These are phyloP conservation scores for Microascus cirrosus DNA, from an alignment of 2,329 filamentous ascomycete genomes.

Conservation along the genomic window DNA sequence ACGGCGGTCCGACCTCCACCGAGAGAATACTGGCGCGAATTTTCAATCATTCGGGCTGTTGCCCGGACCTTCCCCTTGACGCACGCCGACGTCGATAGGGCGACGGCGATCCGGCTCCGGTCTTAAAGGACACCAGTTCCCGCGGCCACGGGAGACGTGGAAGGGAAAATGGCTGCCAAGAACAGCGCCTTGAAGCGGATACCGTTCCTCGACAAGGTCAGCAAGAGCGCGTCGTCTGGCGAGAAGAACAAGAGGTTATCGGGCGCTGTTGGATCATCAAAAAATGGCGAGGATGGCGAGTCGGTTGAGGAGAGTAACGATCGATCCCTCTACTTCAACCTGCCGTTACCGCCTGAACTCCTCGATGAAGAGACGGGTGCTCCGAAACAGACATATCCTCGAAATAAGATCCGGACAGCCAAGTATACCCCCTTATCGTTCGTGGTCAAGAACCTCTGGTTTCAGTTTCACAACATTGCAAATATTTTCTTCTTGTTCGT, in stretches of 20 bases:
- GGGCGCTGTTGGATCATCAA: constrained; percentile 9
- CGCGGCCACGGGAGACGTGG: neutral
- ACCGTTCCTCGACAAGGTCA: constrained; percentile 68
- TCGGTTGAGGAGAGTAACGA: constrained; percentile 25
- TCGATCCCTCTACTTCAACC: constrained; percentile 73
- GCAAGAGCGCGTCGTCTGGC: constrained; percentile 44
- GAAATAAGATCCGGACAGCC: constrained; percentile 95
- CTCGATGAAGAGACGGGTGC: constrained; percentile 67
- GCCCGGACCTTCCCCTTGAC: neutral
- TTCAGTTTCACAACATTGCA: constrained; percentile 97
- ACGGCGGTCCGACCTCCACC: neutral
- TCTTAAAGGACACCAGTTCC: neutral
- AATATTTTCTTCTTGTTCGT: constrained; percentile 98
- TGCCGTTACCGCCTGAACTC: constrained; percentile 62
- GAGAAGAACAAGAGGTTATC: constrained; percentile 56
- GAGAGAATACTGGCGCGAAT: constrained; percentile 1
- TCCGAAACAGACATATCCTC: constrained; percentile 57
- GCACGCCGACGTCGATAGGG: neutral
- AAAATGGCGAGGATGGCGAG: constrained; percentile 20
- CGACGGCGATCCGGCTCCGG: neutral
- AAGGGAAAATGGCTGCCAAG: constrained; percentile 59
- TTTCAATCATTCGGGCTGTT: constrained; percentile 1
- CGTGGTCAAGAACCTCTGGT: constrained; percentile 91
- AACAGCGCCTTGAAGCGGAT: constrained; percentile 69
- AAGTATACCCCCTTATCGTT: constrained; percentile 97